Base-by-base conservation (phyloP, 371 early-diverging fungal species). In the Mortierella sp. region DNA sequence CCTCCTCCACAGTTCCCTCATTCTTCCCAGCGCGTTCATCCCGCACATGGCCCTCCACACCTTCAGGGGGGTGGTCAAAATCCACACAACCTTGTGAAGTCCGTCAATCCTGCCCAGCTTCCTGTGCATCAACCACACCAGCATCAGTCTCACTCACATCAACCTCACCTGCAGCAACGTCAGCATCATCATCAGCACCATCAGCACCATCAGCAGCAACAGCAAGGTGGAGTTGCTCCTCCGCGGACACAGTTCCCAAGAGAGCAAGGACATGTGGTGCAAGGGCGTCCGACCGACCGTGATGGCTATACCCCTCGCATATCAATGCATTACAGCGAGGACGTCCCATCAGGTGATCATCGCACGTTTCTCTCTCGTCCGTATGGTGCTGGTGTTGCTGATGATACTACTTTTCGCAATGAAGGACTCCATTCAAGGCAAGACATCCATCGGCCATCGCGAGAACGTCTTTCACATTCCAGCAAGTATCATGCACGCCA, bases 321-420 rank as follows among this genome's bases (percentile, higher is more conserved):
- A 2, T 68, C 68, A n/a, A 62, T 68, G 62, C 61, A 52, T 12
- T 68, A 61, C 28, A 62, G 14, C 30, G 39, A 68, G 3, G 68
- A 62, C 0, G 30, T 11, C 5, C 47, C 18, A 2, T 52, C 22
- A 24, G 30, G 24, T 40, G 37, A 39, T 32, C 43, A 57, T 26
- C 49, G 64, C 49, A 58, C 12, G 20, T 37, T 24, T 14, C 37
- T 12, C 9, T 14, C 37, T 3, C 68, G 16, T 52, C 52, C 60
- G 37, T 39, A 39, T 45, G 26, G 43, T 30, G 52, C 37, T 24
- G 40, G 43, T 20, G 52, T 47, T 24, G 3, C 28, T 26, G 58
- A 14, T 12, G 45, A 24, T 11, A 10, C 28, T 4, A 10, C 18
- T 10, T 43, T 3, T 1, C 62, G n/a, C 10, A 37, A 40, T 43